These are phyloP conservation scores for Chrysopogon serrulatus DNA, from an alignment of 176 grass and related monocot species.

Conservation along the genomic window DNA sequence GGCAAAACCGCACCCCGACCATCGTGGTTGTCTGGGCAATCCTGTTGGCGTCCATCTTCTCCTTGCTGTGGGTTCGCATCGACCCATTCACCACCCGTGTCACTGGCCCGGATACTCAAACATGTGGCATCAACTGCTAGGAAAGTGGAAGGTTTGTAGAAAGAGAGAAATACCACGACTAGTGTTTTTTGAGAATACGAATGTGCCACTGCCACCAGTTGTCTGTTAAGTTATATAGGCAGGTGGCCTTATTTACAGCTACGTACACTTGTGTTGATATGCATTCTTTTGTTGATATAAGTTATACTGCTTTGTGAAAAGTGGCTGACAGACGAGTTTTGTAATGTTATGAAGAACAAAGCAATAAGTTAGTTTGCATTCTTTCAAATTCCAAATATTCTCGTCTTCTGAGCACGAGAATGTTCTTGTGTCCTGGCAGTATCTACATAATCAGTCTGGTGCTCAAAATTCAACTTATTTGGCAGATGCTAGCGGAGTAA, in stretches of 20 bases:
- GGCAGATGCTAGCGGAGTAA: neutral
- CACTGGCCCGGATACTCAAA: conserved; percentile 68
- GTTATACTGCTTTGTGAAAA: conserved; percentile 45
- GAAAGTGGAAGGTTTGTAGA: conserved; percentile 37
- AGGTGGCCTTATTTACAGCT: conserved; percentile 25
- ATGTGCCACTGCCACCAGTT: conserved; percentile 8
- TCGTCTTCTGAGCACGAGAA: neutral
- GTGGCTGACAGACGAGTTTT: conserved; percentile 44
- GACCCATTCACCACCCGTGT: conserved; percentile 84
- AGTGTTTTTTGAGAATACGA: conserved; percentile 31
- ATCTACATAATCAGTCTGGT: neutral
- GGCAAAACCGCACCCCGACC: conserved; percentile 84
- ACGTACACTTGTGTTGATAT: conserved; percentile 52
- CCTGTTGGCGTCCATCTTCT: conserved; percentile 84
- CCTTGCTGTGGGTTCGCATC: conserved; percentile 82
- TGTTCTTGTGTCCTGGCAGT: neutral
- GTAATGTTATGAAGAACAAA: conserved; percentile 27
- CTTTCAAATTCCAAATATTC: neutral
- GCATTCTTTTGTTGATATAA: conserved; percentile 64
- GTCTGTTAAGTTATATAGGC: conserved; percentile 20
- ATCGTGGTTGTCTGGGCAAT: conserved; percentile 93
- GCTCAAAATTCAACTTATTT: neutral
- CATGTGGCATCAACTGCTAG: conserved; percentile 96
- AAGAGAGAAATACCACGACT: neutral
- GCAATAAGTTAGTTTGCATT: conserved; percentile 36